Conservation (phyloP, 2,329 filamentous ascomycete species). For the Eutypa lata region DNA sequence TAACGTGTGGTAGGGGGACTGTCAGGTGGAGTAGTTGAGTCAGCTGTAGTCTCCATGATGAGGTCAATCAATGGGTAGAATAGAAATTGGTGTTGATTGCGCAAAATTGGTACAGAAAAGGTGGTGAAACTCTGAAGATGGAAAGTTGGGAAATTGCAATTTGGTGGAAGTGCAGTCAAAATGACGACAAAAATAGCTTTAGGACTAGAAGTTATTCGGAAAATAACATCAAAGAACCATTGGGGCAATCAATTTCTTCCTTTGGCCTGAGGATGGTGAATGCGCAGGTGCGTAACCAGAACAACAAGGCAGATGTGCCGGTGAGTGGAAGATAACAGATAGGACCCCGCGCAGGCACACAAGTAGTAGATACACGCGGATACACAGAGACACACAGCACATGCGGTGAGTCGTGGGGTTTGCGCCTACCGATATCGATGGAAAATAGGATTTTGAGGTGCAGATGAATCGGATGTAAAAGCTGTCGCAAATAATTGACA, state of each 20-base stretch:
- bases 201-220: not conserved
- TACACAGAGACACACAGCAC: conserved; percentile 20
- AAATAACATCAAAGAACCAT: not conserved
- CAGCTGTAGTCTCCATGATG: conserved; percentile 17
- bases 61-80: conserved; percentile 9
- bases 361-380: not conserved
- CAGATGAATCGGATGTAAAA: conserved; percentile 9
- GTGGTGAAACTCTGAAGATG: conserved; percentile 1
- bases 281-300: not conserved
- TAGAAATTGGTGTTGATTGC: not conserved
- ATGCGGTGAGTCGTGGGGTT: conserved; percentile 33
- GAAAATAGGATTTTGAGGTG: conserved; percentile 21
- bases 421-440: conserved; percentile 29
- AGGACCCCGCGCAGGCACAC: not conserved
- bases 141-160: not conserved
- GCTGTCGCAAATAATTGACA: conserved; percentile 24
- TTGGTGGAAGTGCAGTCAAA: not conserved
- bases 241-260: not conserved
- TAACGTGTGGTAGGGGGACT: conserved; percentile 15
- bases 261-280: not conserved
- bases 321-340: not conserved
- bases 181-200: not conserved
- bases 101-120: not conserved
- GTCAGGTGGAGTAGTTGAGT: conserved; percentile 11
- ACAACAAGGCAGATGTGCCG: not conserved